Percentiles rank a stretch among this genome's conserved stretches.
These are phyloP conservation scores for Penicillium aurantiogriseum DNA, from an alignment of 2,329 filamentous ascomycete genomes.

Conservation along the genomic window DNA sequence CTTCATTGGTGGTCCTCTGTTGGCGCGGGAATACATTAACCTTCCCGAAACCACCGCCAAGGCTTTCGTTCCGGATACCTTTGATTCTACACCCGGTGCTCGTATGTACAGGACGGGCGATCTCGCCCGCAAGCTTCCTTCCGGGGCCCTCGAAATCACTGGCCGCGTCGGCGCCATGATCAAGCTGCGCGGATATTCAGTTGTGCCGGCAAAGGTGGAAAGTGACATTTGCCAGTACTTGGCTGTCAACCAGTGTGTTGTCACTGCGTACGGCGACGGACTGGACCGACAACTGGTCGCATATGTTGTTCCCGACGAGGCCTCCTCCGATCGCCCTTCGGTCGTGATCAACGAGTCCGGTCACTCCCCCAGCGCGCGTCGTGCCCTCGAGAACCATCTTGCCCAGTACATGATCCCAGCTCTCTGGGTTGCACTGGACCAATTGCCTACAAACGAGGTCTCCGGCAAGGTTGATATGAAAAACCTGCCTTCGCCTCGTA, in stretches of 20 bases:
- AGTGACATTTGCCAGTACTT: conserved; percentile 68
- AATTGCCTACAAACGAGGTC: conserved; percentile 71
- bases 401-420: conserved; percentile 83
- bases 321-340: conserved; percentile 55
- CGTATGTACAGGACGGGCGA: conserved; percentile 76
- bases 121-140: conserved; percentile 64
- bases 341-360: conserved; percentile 69
- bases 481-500: conserved; percentile 64
- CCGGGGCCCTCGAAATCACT: conserved; percentile 70
- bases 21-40: conserved; percentile 76
- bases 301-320: conserved; percentile 69
- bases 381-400: conserved; percentile 63
- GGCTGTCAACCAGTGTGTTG: conserved; percentile 69
- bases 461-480: conserved; percentile 78
- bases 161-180: conserved; percentile 77
- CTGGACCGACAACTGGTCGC: conserved; percentile 73
- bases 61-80: conserved; percentile 67
- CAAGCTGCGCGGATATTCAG: conserved; percentile 74
- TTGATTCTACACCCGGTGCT: conserved; percentile 57
- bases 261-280: conserved; percentile 72
- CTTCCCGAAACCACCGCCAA: conserved; percentile 73
- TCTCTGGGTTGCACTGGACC: conserved; percentile 70
- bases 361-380: conserved; percentile 67
- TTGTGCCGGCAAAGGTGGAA: conserved; percentile 74
- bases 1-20: conserved; percentile 69